phyloP scores from a whole-genome alignment of 352 stramenopile species.

The Globisporangium parvum region DNA sequence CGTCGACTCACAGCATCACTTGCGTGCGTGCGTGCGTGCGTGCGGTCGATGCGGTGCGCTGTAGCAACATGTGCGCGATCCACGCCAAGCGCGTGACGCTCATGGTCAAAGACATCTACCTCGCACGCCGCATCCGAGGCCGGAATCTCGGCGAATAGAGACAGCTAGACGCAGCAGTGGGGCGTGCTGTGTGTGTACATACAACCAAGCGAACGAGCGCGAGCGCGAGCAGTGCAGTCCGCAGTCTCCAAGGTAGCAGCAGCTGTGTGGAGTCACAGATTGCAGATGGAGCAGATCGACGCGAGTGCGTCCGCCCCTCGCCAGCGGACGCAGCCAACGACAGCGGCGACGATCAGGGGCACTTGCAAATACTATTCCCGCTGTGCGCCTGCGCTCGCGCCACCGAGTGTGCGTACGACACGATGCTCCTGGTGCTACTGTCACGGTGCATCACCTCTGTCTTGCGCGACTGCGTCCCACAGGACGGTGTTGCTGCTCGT shows the following conservation, averaged over 20 bases:
- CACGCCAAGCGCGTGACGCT: slow-evolving; percentile 96
- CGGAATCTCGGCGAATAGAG: slow-evolving; percentile 53
- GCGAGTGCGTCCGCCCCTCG: not conserved
- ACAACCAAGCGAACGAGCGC: slow-evolving; percentile 7
- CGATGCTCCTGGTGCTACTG: too few species aligned
- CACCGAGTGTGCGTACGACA: too few species aligned
- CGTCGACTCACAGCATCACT: not conserved
- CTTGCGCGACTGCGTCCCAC: too few species aligned
- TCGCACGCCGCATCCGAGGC: slow-evolving; percentile 89
- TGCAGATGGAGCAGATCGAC: not conserved
- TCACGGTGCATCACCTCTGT: too few species aligned
- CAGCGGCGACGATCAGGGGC: too few species aligned
- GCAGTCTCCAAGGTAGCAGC: not conserved
- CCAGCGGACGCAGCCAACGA: not conserved
- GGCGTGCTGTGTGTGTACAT: slow-evolving; percentile 6
- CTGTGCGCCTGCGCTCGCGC: too few species aligned
- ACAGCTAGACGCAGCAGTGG: not conserved
- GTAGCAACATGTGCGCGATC: slow-evolving; percentile 95
- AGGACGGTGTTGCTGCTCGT: not conserved
- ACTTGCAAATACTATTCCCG: too few species aligned
- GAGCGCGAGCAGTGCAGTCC: too few species aligned
- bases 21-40: slow-evolving; percentile 47
- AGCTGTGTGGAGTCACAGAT: not conserved
- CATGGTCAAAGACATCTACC: slow-evolving; percentile 94
- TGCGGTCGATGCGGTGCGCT: slow-evolving; percentile 92